These are phyloP conservation scores for Sphaerulina populicola DNA, from an alignment of 2,329 filamentous ascomycete species.

Conservation along the genomic window DNA sequence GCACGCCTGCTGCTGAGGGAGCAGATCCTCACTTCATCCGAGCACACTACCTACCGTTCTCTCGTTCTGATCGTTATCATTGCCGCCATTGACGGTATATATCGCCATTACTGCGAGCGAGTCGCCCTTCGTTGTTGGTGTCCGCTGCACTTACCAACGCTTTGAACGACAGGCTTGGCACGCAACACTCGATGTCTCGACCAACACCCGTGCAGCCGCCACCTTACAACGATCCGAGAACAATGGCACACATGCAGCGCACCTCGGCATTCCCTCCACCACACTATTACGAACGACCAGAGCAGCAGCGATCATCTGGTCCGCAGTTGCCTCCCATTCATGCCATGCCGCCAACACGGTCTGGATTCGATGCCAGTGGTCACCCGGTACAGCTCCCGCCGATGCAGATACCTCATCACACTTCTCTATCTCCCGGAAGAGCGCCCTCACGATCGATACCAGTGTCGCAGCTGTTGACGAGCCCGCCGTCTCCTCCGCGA, in stretches of 20 bases:
- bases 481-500: constrained; percentile 29
- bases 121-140: too few relatives aligned
- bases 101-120: background rate
- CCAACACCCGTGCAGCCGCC: constrained; percentile 38
- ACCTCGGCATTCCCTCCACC: constrained; percentile 36
- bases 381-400: constrained; percentile 31
- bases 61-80: background rate
- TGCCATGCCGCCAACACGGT: constrained; percentile 5
- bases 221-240: constrained; percentile 30
- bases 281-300: constrained; percentile 35
- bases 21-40: constrained; percentile 4
- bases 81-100: background rate
- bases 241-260: constrained; percentile 42
- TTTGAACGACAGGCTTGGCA: background rate
- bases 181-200: constrained; percentile 11
- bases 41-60: constrained; percentile 2
- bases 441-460: constrained; percentile 18
- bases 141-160: background rate
- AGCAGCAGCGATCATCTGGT: constrained; percentile 35
- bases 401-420: constrained; percentile 35
- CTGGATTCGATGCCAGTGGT: constrained; percentile 11
- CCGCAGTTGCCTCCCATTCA: constrained; percentile 33
- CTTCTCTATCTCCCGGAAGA: constrained; percentile 19
- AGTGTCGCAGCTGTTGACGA: constrained; percentile 24
- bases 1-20: constrained; percentile 7